Evolutionary conservation across 345 rosid species (phyloP).

Genomic region (Psidium friedrichsthalianum): DNA sequence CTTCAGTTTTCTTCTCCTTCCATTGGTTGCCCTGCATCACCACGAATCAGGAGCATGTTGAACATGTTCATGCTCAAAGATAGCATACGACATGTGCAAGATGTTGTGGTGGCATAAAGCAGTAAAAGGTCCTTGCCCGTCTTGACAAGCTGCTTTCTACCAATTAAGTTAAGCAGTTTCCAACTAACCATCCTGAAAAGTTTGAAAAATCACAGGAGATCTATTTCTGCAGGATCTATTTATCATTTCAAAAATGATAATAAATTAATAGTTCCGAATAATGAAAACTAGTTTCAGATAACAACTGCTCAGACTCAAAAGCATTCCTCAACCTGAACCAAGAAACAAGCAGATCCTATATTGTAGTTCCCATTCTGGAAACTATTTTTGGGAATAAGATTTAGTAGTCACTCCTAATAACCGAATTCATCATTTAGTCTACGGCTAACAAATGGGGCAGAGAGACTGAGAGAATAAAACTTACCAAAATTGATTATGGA

Average conservation of each 20-base stretch:
- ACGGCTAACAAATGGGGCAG: background rate
- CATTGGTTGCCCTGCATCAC: slow-evolving; percentile 43
- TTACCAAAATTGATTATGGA: slow-evolving; percentile 75
- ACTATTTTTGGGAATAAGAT: background rate
- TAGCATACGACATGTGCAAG: background rate
- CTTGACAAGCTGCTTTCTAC: background rate
- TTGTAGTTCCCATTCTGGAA: background rate
- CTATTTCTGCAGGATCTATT: background rate
- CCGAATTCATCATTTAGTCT: background rate
- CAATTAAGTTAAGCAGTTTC: background rate
- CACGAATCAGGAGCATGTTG: background rate
- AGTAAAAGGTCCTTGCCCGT: background rate
- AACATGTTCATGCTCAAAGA: background rate
- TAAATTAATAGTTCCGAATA: background rate
- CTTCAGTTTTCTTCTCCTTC: slow-evolving; percentile 50
- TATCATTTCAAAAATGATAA: background rate
- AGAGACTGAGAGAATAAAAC: slow-evolving; percentile 1
- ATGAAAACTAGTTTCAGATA: background rate
- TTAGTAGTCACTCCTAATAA: background rate
- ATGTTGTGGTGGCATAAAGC: background rate
- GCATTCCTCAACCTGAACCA: background rate
- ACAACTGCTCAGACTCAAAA: background rate
- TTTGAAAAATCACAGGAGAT: background rate
- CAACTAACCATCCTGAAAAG: background rate
- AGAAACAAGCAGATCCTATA: background rate